Evolutionary conservation across 2,329 filamentous ascomycete species (phyloP), one percentile per base, ranked within the genome.

Genomic region (Phaeosphaeriaceae sp.): DNA sequence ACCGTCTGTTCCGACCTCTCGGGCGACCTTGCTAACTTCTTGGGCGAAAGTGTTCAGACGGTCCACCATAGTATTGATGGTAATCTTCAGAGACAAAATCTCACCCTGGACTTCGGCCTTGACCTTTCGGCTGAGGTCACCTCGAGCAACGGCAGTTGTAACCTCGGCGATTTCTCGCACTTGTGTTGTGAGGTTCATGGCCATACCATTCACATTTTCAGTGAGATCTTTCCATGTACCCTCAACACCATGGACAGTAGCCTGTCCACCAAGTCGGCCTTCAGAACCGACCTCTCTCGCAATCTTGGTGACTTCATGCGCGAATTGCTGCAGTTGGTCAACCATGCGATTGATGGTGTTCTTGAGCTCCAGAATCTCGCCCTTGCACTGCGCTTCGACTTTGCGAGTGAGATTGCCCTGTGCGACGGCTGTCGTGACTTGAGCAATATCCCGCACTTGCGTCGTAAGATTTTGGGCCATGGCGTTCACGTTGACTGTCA

Each of bases 81-180:
- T 99, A 72, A 94, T 93, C 81, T 99, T 99, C 63, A 99, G 66
- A 2, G 78, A 80, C 57, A 84, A 63, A 55, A 84, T 84, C 63
- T 84, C 82, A 56, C 82, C 82, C 69, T 83, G 78, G 22, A 84
- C 82, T 60, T 84, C 81, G 35, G 82, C 82, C 64, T 81, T 79
- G 58, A 84, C 81, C 68, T 84, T 84, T 60, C 83, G 80, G 68
- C 80, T 83, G 23, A 84, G 73, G 70, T 84, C 82, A 61, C 82
- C 82, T 56, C 81, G 79, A 23, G 82, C 82, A 46, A 84, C 82
- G 47, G 82, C 82, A 15, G 82, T 84, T 15, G 82, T 84, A 61
- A 84, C 82, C 67, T 83, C 81, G 53, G 82, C 82, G 56, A 84
- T 84, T 64, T 84, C 82, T 65, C 82, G 81, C 67, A 84, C 82